Conservation (phyloP, 1,284 basidiomycete genomes). For the Xerocomus minutiporus region DNA sequence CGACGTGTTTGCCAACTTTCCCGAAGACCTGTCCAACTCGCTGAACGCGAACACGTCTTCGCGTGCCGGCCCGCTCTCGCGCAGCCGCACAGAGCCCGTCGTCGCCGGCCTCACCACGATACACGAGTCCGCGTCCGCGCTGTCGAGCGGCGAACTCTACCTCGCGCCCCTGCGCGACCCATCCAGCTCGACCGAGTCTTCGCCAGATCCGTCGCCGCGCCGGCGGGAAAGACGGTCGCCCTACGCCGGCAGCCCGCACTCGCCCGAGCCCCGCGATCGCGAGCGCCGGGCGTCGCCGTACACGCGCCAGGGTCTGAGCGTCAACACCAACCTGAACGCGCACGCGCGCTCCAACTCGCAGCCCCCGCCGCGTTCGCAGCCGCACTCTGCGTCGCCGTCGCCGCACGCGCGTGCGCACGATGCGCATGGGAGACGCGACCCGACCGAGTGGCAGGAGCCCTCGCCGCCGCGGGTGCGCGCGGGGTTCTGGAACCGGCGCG, state of each 20-base stretch:
- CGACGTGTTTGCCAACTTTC: slow-evolving; percentile 36
- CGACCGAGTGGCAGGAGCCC: no score
- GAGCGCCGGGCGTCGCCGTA: slow-evolving; percentile 26
- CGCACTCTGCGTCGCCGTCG: slow-evolving; percentile 19
- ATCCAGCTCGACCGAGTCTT: slow-evolving; percentile 16
- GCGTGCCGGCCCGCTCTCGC: slow-evolving; percentile 14
- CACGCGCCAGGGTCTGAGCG: not conserved
- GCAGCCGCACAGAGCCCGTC: slow-evolving; percentile 36
- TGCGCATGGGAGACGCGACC: slow-evolving; percentile 17
- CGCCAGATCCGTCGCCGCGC: slow-evolving; percentile 24
- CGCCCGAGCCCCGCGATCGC: slow-evolving; percentile 25
- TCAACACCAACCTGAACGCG: not conserved
- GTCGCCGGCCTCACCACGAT: slow-evolving; percentile 31
- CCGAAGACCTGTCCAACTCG: slow-evolving; percentile 54
- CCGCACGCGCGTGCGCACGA: slow-evolving; percentile 12
- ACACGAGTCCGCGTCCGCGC: slow-evolving; percentile 32
- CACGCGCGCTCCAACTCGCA: not conserved
- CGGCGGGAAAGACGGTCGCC: slow-evolving; percentile 22
- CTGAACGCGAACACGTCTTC: slow-evolving; percentile 39
- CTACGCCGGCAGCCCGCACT: slow-evolving; percentile 13
- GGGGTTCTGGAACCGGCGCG: slow-evolving; percentile 66
- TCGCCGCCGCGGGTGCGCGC: slow-evolving; percentile 37
- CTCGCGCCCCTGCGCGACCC: slow-evolving; percentile 22
- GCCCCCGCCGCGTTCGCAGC: not conserved
- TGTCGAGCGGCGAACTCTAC: slow-evolving; percentile 26